Evolutionary conservation across 2,329 filamentous ascomycete genomes (phyloP), one percentile per base, ranked within the genome.

Genomic region (Neofusicoccum parvum): DNA sequence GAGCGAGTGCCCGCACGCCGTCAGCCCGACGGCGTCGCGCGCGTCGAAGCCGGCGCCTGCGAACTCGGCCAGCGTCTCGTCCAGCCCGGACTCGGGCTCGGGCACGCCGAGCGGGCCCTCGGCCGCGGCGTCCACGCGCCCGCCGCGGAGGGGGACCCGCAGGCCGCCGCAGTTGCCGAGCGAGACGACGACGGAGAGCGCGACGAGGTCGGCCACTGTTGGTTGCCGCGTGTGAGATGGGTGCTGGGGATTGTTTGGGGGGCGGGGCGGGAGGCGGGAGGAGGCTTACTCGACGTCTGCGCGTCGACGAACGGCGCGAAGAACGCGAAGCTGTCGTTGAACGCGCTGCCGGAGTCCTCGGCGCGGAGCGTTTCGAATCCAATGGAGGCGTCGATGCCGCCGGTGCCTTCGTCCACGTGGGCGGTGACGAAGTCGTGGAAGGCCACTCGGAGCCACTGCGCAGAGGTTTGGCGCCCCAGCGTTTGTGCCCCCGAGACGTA

Each of bases 361-460:
- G 62, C 51, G 41, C 72, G 68, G 3, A 70, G 65, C 4, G 69
- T 72, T 58, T 78, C 76, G 51, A 72, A 77, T 46, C 72, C 72
- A 10, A 78, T 75, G 12, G 74, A 76, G 11, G 73, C 75, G 48
- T 78, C 76, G 11, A 77, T 63, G 9, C 76, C 76, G 43, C 76
- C 76, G 7, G 66, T 71, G 5, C 72, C 73, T 3, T 71, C 69
- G 3, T 67, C 65, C 17, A 70, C 69, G 65, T 77, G 69, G 27
- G 71, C 70, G 0, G 74, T 75, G 0, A 72, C 70, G 56, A 75
- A 71, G 51, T 78, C 76, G 65, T 79, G 76, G 58, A 77, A 77
- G 45, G 74, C 72, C 23, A 73, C 74, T 10, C 76, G 71, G 14
- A 77, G 70, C 72, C 75, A 74, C 64, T 74, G 72, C 7, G 71